These are phyloP conservation scores for Sugiyamaella castrensis DNA, from an alignment of 1,139 yeast species.

Conservation along the genomic window DNA sequence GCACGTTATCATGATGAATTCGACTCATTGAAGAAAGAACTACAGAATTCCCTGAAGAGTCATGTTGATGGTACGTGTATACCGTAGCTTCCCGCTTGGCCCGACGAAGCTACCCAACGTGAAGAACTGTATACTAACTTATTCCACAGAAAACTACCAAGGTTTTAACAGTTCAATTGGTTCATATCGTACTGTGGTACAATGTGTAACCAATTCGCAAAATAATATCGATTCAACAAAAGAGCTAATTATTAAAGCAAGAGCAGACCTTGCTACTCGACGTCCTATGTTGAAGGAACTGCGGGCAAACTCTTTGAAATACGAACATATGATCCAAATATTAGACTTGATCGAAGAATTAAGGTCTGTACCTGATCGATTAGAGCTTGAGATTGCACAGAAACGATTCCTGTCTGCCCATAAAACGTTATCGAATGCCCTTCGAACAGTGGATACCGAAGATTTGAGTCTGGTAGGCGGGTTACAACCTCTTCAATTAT, in stretches of 20 bases:
- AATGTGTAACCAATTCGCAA: conserved; percentile 57
- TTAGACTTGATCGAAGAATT: conserved; percentile 67
- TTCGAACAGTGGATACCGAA: conserved; percentile 55
- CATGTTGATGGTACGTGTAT: conserved; percentile 57
- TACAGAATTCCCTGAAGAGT: conserved; percentile 52
- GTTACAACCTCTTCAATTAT: conserved; percentile 53
- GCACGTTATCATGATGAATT: conserved; percentile 65
- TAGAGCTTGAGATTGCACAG: conserved; percentile 64
- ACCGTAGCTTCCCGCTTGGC: background rate
- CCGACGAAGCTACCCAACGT: too few relatives aligned
- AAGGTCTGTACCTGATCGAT: conserved; percentile 54
- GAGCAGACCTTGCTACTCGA: conserved; percentile 48
- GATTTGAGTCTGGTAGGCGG: conserved; percentile 63
- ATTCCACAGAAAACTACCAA: conserved; percentile 53
- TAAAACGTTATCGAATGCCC: conserved; percentile 55
- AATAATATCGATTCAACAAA: conserved; percentile 50
- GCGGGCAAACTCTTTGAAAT: conserved; percentile 58
- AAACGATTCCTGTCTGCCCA: conserved; percentile 72
- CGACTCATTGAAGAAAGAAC: conserved; percentile 55
- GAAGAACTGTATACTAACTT: too few relatives aligned
- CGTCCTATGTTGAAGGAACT: conserved; percentile 60
- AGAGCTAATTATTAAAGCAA: conserved; percentile 47
- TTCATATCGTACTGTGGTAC: conserved; percentile 61
- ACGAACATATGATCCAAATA: conserved; percentile 67
- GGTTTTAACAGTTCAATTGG: conserved; percentile 82